Percentiles rank a stretch among this genome's conserved stretches.
Evolutionary conservation across 2,329 filamentous ascomycete species (phyloP).

Genomic region (Cyphellophora europaea): DNA sequence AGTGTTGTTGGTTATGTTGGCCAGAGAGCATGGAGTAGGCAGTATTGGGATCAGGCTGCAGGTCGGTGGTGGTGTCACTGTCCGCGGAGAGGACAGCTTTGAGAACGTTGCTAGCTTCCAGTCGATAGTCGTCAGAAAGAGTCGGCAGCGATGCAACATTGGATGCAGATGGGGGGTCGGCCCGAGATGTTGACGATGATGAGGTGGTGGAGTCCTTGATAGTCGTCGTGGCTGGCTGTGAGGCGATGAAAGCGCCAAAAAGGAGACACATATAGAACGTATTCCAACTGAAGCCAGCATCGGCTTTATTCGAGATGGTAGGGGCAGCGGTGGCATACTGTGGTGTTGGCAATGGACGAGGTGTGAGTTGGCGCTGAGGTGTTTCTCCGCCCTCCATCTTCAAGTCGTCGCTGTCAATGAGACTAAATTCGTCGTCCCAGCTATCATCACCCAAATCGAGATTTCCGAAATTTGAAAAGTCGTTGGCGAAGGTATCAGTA

Average conservation of each 20-base stretch:
- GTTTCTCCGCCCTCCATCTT: slow-evolving; percentile 48
- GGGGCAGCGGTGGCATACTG: slow-evolving; percentile 2
- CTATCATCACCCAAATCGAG: slow-evolving; percentile 65
- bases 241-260: slow-evolving; percentile 90
- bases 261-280: slow-evolving; percentile 91
- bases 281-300: slow-evolving; percentile 58
- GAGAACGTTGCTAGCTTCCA: slow-evolving; percentile 37
- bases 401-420: slow-evolving; percentile 59
- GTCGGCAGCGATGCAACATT: slow-evolving; percentile 28
- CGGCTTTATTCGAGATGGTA: slow-evolving; percentile 20
- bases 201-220: slow-evolving; percentile 59
- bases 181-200: neutral
- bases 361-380: slow-evolving; percentile 30
- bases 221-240: slow-evolving; percentile 61
- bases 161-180: neutral
- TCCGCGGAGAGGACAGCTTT: slow-evolving; percentile 36
- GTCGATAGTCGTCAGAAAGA: slow-evolving; percentile 37
- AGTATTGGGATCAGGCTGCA: no score
- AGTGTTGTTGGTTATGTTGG: slow-evolving; percentile 13
- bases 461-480: slow-evolving; percentile 74
- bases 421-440: slow-evolving; percentile 76
- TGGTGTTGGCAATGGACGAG: slow-evolving; percentile 23
- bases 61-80: no score
- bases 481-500: slow-evolving; percentile 53
- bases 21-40: neutral